phyloP scores from a whole-genome alignment of 768 basidiomycete species.

The Amanita thiersii region DNA sequence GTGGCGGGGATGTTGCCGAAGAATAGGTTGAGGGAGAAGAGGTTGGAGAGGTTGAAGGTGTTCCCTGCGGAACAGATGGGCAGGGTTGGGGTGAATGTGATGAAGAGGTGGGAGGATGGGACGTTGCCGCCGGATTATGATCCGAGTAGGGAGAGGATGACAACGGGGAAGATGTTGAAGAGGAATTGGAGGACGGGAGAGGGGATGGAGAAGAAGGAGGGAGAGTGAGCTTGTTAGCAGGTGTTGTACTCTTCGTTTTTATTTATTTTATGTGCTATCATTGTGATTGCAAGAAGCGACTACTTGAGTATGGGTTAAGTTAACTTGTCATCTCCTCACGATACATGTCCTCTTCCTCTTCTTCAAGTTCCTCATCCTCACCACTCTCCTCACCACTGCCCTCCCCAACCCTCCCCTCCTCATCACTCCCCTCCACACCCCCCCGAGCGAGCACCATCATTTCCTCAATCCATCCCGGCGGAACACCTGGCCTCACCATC shows the following conservation, averaged over 20 bases:
- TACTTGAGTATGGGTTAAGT: too few species aligned
- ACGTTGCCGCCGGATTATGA: slow-evolving; percentile 46
- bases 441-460: slow-evolving; percentile 11
- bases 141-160: slow-evolving; percentile 32
- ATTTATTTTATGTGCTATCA: too few species aligned
- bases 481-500: slow-evolving; percentile 29
- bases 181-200: slow-evolving; percentile 13
- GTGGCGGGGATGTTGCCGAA: slow-evolving; percentile 99
- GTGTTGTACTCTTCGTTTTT: too few species aligned
- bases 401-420: slow-evolving; percentile 9
- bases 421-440: slow-evolving; percentile 10
- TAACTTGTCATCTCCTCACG: slow-evolving; percentile 6
- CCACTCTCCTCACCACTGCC: background rate
- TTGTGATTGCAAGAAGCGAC: too few species aligned
- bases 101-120: slow-evolving; percentile 82
- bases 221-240: too few species aligned
- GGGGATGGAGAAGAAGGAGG: too few species aligned
- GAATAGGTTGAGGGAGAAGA: slow-evolving; percentile 87
- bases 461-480: slow-evolving; percentile 35
- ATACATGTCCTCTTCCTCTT: slow-evolving; percentile 7
- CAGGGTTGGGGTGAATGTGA: slow-evolving; percentile 64
- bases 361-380: slow-evolving; percentile 7
- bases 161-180: slow-evolving; percentile 24
- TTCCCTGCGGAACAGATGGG: slow-evolving; percentile 79
- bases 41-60: slow-evolving; percentile 82